A percentile compares a stretch with the other conserved stretches of the same genome.
These are phyloP conservation scores for Cucurbita ficifolia DNA, from an alignment of 306 rosid species.

Conservation along the genomic window DNA sequence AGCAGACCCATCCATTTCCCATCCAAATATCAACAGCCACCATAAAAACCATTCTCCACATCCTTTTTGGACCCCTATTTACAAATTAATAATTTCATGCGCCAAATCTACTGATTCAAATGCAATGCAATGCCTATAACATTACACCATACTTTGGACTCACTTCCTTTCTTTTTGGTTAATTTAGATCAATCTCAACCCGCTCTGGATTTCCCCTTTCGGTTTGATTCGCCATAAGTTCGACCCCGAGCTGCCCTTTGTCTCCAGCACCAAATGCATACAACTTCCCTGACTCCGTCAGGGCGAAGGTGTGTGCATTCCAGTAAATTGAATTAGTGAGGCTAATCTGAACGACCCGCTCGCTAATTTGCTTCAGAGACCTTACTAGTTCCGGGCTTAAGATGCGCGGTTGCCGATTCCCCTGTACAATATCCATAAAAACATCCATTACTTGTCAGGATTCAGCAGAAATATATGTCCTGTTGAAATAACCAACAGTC, in stretches of 20 bases:
- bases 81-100: conserved; percentile 3
- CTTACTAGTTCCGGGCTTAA: conserved; percentile 59
- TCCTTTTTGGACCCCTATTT: neutral
- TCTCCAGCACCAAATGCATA: conserved; percentile 91
- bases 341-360: conserved; percentile 77
- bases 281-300: conserved; percentile 79
- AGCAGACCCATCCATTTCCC: neutral
- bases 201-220: conserved; percentile 69
- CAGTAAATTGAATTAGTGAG: conserved; percentile 78
- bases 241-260: conserved; percentile 81
- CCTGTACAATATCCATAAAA: conserved; percentile 30
- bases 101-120: neutral
- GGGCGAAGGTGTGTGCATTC: conserved; percentile 95
- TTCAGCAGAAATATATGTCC: neutral
- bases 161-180: neutral
- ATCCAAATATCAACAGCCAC: conserved; percentile 8
- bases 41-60: neutral
- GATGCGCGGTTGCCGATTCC: conserved; percentile 48
- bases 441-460: neutral
- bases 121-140: neutral
- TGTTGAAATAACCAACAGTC: neutral
- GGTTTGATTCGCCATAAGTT: conserved; percentile 54
- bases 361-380: conserved; percentile 55
- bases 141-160: neutral
- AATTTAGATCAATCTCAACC: conserved; percentile 69